Base-by-base conservation (phyloP, 805 yeast genomes). In the Wickerhamiella spandovensis region DNA sequence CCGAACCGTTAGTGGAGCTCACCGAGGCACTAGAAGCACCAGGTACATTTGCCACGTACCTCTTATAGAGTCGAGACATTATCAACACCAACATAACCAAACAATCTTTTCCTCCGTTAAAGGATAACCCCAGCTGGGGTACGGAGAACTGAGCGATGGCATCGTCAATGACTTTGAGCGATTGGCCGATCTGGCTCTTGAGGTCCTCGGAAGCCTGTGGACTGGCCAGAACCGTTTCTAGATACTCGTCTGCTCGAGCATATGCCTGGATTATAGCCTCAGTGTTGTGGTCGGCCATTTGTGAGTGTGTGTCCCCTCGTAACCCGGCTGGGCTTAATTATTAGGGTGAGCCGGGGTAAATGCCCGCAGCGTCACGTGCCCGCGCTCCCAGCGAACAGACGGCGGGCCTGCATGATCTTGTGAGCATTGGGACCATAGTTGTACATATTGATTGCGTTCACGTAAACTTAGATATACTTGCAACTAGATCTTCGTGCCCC, bases 91-190 rank as follows among this genome's bases (percentile, higher is more conserved):
- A 72, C 82, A 90, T 79, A 30, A 89, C 97, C 45, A 89, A 76
- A 60, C 97, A 92, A 67, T 92, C 98, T 62, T 92, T 92, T 1
- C 98, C 98, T 10, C 98, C 98, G 63, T 92, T 92, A 65, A 83
- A 92, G 2, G 95, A 84, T 13, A 92, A 72, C 0, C 97, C 82
- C 13, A 66, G 54, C 43, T 64, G 56, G 1, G 55, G 53, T 8
- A 43, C 28, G 1, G 43, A n/a, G 51, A 22, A 59, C 43, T 52
- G 50, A 13, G 47, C 38, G 17, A 64, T 49, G 2, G 66, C 67
- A 32, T 64, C 58, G 43, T 55, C 53, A 13, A 64, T 56, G 13
- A 66, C 56, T 2, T 49, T 53, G 41, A 61, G 44, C 10, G 66
- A 56, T 39, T 56, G 51, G 21, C 51, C 44, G 12, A 66, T 58